Base-by-base conservation (phyloP, 768 basidiomycete genomes). In the Amanita rubescens region DNA sequence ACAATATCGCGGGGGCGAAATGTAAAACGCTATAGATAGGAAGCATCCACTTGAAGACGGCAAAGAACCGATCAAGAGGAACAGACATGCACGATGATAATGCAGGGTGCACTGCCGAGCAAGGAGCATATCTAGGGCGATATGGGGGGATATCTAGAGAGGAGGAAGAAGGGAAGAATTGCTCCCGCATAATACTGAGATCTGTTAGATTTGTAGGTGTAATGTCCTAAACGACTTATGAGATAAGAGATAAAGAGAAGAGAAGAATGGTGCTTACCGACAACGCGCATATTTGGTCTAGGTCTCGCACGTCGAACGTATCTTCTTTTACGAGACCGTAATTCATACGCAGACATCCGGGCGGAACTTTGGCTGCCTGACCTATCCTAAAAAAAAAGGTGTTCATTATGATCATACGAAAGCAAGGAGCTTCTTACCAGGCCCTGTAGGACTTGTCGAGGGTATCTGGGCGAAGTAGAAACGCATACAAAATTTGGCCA, bases 21-120 rank as follows among this genome's bases (percentile, higher is more conserved):
- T 97, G 95, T 30, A 98, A 69, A 0, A 91, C 93, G 19, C 90
- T 85, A 60, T 98, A 98, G 37, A 86, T 80, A 3, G 83, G 87
- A 41, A 87, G 65, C 70, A 89, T 92, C 87, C 80, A 94, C 69
- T 79, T 81, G 65, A 86, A 88, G 5, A 96, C 93, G 15, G 79
- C 72, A 59, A 85, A 76, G 68, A 94, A 88, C 25, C 92, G 83
- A 35, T 80, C 77, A n/a, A 84, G 57, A 11, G 79, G 80, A 1
- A 83, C 82, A 9, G 71, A 65, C 5, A 70, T 60, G 64, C 90
- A 93, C 8, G 75, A 76, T 17, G 85, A 77, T 30, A 66, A 71
- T 65, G 57, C 80, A 1, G 94, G 94, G 61, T 98, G 94, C 1
- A 90, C 75, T n/a, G 78, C 82, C 11, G 75, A 77, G 63, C 92